Evolutionary conservation across 257 asterid species (phyloP), one percentile per base, ranked within the genome.

Genomic region (Coffea eugenioides): DNA sequence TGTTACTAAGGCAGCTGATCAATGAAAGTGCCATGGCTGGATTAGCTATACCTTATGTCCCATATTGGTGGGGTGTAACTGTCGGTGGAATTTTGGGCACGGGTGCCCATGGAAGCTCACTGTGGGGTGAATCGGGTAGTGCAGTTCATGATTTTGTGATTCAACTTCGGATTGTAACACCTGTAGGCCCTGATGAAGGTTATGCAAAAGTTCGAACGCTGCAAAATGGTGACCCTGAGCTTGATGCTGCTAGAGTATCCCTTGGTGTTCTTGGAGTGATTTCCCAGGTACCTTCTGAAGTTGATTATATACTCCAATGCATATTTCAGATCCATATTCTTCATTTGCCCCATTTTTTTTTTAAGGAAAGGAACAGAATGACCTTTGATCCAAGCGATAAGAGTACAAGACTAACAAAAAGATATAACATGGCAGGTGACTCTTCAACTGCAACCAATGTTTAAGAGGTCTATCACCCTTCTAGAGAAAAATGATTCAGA

Each of bases 261-360:
- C 82, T 85, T 3, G 88, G 88, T 43, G 88, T 85, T 66, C 85
- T 85, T 75, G 88, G 88, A 27, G 84, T 79, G 61, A 77, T 85
- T 79, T 82, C 88, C n/a, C 81, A 84, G 81, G 87, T 83, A 76
- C 43, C 43, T 39, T 39, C 43, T 39, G 43, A 39, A 39, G 43
- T 39, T 39, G 43, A 39, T 39, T 0, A 39, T 2, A 39, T 3
- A 39, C 43, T 39, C 43, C 43, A 0, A 39, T 3, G 43, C 43
- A 39, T 4, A 39, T 39, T 39, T 39, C 43, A 39, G 43, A 39
- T 39, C 43, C 43, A 39, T 39, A 39, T 39, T 39, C 4, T 39
- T 39, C 43, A 39, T 2, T 39, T 39, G 43, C 43, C 43, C 43
- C 43, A 39, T 39, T 3, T 39, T 31, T 1, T 39, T 39, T 39